Evolutionary conservation across 164 flowering plant genomes (phyloP), one percentile per base, ranked within the genome.

Genomic region (Aristolochia contorta): DNA sequence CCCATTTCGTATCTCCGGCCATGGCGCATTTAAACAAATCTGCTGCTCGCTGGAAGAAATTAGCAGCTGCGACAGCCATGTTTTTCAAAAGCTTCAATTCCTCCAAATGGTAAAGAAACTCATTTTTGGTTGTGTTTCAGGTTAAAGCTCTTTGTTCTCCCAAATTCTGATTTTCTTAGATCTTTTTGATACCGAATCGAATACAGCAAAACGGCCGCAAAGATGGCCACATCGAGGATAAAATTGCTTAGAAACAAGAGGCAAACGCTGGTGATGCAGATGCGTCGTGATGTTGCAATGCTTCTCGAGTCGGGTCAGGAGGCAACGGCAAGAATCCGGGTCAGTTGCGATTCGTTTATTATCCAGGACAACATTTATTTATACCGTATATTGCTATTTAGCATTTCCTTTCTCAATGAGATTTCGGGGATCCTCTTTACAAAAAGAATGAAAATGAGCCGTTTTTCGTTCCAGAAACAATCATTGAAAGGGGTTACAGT

Each of bases 181-280:
- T 54, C 41, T 41, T 65, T 24, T 6, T 58, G 16, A 51, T 20
- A 6, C 8, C 13, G 2, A 27, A 20, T 18, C 49, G 14, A 18
- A 48, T 53, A 51, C 72, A 89, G 98, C 75, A 93, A 93, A 68
- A 87, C 96, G 14, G 81, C 79, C 78, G 88, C 96, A 67, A 88
- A 84, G 72, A 80, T 93, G 86, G 80, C 91, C 22, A 81, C 80
- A 62, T 93, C 96, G 47, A 82, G 97, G 80, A 86, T 93, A 25
- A 93, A 93, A 83, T 80, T 93, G 18, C 79, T 93, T 74, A 84
- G 92, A 80, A 90, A 93, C 79, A 93, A 93, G 83, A 78, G 97
- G 33, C 78, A 84, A 70, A 82, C 66, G 58, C 83, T 82, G 66
- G 87, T 90, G 60, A 85, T 69, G 79, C 97, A 88, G 68, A 93